Evolutionary conservation across 108 stramenopile species (phyloP), one percentile per base, ranked within the genome.

Genomic region (Thalassiosira profunda): DNA sequence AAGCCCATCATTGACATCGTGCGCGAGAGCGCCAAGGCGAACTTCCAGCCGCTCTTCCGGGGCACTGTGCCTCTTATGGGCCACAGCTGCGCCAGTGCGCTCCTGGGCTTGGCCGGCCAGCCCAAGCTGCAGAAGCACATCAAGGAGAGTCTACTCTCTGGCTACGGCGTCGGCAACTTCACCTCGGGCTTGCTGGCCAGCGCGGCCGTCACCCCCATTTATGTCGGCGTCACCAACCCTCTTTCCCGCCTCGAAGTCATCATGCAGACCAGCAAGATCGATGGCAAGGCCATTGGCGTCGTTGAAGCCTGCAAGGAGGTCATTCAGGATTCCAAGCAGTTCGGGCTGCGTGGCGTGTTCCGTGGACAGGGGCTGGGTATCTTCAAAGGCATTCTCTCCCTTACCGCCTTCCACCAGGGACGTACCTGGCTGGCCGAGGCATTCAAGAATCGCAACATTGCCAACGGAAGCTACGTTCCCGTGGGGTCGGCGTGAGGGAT

Each of bases 331-430:
- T 87, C 84, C 21, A 76, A 85, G 15, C 61, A 89, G 57, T 96
- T 94, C 74, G 95, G 95, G 44, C 61, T 96, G 75, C 79, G 91
- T 43, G 95, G 95, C 14, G 70, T 96, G 23, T 96, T 96, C 79
- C 85, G 95, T 60, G 95, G 95, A 75, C 95, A 96, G 51, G 95
- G 95, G 34, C 88, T 96, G 79, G 95, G 95, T 23, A 92, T 96
- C 65, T 85, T 84, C 73, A 96, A 96, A 80, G 92, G 92, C 23
- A 79, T 96, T 54, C 81, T 96, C 58, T 77, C 74, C 65, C 65
- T 96, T 40, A 91, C 87, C 31, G 79, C 93, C 23, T 94, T 96
- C 87, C 96, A 96, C 67, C 89, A 96, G 80, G 95, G 95, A 51
- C 86, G 95, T 37, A 88, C 89, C 47, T 92, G 86, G 77, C 62